Percentiles rank a stretch among this genome's conserved stretches.
phyloP scores from a whole-genome alignment of 768 basidiomycete species.

The Scleroderma bovista region DNA sequence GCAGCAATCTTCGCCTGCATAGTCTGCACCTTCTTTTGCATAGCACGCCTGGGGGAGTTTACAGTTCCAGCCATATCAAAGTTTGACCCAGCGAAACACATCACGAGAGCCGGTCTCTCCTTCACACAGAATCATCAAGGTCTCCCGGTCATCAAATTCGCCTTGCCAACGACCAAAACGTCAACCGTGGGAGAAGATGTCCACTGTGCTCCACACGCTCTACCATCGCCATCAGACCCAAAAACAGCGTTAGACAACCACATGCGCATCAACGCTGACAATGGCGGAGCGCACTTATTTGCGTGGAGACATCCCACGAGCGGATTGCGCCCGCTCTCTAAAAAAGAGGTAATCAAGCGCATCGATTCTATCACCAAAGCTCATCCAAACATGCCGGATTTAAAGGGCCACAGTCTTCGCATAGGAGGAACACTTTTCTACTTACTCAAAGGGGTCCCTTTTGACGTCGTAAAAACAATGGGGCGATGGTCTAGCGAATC shows the following conservation, averaged over 20 bases:
- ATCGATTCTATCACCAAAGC: conserved; percentile 6
- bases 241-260: conserved; percentile 18
- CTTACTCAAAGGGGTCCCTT: conserved; percentile 21
- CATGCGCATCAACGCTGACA: conserved; percentile 21
- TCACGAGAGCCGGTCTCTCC: conserved; percentile 22
- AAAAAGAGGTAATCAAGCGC: conserved; percentile 17
- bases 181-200: conserved; percentile 17
- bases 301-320: conserved; percentile 14
- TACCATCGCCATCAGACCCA: conserved; percentile 19
- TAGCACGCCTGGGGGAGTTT: conserved; percentile 34
- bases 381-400: background rate
- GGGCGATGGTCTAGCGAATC: conserved; percentile 30
- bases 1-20: conserved; percentile 24
- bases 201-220: background rate
- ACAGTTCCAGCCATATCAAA: conserved; percentile 27
- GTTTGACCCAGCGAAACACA: conserved; percentile 28
- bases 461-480: conserved; percentile 27
- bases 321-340: conserved; percentile 21
- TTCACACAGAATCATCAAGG: conserved; percentile 16
- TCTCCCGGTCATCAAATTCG: conserved; percentile 5
- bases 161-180: conserved; percentile 15
- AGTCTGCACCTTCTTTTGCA: conserved; percentile 29
- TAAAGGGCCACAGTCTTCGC: conserved; percentile 10
- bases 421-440: conserved; percentile 26
- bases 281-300: conserved; percentile 22